phyloP scores from a whole-genome alignment of 768 basidiomycete genomes.

The Candolleomyces efflorescens region DNA sequence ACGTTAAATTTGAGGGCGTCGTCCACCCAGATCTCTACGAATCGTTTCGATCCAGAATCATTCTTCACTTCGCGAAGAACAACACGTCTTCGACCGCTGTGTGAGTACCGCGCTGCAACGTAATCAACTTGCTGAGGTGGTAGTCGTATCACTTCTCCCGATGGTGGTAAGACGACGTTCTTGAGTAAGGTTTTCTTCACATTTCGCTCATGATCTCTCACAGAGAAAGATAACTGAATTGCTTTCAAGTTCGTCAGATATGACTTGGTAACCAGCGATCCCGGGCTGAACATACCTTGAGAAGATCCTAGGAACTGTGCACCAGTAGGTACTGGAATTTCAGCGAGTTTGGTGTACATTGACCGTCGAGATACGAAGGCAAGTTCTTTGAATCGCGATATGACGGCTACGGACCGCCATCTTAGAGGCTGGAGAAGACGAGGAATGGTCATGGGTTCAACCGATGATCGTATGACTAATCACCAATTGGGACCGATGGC shows the following conservation, averaged over 20 bases:
- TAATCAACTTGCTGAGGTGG: conserved; percentile 15
- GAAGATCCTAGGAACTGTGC: conserved; percentile 19
- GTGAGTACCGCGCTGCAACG: conserved; percentile 7
- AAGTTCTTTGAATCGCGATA: background rate
- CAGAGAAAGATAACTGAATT: conserved; percentile 38
- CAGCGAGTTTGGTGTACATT: conserved; percentile 24
- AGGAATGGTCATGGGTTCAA: no score
- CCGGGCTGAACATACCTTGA: conserved; percentile 7
- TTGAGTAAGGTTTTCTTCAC: conserved; percentile 41
- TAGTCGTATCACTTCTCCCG: background rate
- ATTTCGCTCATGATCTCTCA: conserved; percentile 49
- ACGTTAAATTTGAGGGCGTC: conserved; percentile 39
- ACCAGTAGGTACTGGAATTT: conserved; percentile 25
- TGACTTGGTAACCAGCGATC: background rate
- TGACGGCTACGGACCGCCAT: no score
- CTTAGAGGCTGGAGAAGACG: no score
- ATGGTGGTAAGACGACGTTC: conserved; percentile 23
- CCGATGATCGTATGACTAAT: no score
- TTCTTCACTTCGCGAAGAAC: conserved; percentile 37
- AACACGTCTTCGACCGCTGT: conserved; percentile 31
- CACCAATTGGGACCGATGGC: no score
- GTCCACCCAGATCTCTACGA: conserved; percentile 56
- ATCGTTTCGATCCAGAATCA: conserved; percentile 38
- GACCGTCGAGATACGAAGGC: background rate
- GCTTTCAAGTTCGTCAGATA: background rate